Evolutionary conservation across 164 flowering plant genomes (phyloP).

Genomic region (Chloranthus sessilifolius): DNA sequence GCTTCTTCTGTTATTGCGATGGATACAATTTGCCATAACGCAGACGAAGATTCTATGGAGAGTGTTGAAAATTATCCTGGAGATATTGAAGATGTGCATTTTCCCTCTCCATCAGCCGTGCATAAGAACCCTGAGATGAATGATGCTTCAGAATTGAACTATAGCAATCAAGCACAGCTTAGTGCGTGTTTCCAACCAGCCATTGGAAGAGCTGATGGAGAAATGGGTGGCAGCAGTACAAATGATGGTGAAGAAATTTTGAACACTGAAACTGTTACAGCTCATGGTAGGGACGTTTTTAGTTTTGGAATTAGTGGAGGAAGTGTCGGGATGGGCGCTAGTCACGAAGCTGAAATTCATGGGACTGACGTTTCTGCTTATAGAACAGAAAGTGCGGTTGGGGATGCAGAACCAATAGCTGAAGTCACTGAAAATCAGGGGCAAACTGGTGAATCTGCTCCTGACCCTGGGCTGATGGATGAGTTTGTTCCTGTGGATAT

Average conservation of each 20-base stretch:
- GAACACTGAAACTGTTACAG: conserved; percentile 70
- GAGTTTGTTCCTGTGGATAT: conserved; percentile 75
- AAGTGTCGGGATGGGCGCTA: conserved; percentile 98
- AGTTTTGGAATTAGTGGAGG: conserved; percentile 97
- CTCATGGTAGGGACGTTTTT: conserved; percentile 61
- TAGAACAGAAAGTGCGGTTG: conserved; percentile 76
- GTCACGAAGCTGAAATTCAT: conserved; percentile 98
- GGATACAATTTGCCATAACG: conserved; percentile 74
- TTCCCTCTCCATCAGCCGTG: conserved; percentile 54
- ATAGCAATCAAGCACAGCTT: conserved; percentile 92
- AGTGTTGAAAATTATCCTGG: conserved; percentile 96
- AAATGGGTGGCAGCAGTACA: conserved; percentile 84
- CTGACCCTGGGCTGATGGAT: conserved; percentile 79
- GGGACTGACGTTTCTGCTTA: conserved; percentile 73
- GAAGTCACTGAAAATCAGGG: conserved; percentile 91
- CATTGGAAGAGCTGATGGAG: conserved; percentile 53
- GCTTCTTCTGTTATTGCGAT: conserved; percentile 97
- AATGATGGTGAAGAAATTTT: conserved; percentile 83
- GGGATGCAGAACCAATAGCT: conserved; percentile 76
- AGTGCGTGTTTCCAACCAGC: conserved; percentile 71
- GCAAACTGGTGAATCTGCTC: conserved; percentile 85
- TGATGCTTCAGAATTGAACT: conserved; percentile 83
- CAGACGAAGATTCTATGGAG: conserved; percentile 82
- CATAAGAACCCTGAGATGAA: conserved; percentile 51
- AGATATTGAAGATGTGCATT: conserved; percentile 69